phyloP scores from a whole-genome alignment of 805 yeast genomes.

The Wickerhamomyces chambardii region DNA sequence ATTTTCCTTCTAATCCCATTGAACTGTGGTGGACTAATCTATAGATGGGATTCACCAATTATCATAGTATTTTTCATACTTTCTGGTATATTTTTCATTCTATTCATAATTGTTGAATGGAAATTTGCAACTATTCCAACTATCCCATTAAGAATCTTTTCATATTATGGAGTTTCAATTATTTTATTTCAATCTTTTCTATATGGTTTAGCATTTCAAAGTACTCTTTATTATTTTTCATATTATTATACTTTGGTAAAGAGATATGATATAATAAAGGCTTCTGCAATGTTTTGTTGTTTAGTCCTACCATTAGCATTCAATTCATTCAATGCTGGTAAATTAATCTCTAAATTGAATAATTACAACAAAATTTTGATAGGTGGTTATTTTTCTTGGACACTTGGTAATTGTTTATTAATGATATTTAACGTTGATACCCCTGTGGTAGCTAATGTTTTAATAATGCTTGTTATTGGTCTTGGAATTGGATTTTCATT shows the following conservation, averaged over 20 bases:
- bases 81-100: slow-evolving; percentile 24
- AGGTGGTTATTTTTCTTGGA: slow-evolving; percentile 36
- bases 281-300: slow-evolving; percentile 15
- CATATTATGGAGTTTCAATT: slow-evolving; percentile 23
- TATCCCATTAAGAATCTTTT: slow-evolving; percentile 40
- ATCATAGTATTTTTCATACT: slow-evolving; percentile 22
- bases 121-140: slow-evolving; percentile 38
- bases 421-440: slow-evolving; percentile 22
- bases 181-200: slow-evolving; percentile 30
- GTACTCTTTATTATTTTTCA: slow-evolving; percentile 39
- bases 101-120: slow-evolving; percentile 37
- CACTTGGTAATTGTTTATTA: slow-evolving; percentile 25
- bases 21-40: slow-evolving; percentile 47
- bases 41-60: slow-evolving; percentile 32
- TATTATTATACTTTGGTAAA: slow-evolving; percentile 29
- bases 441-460: slow-evolving; percentile 21
- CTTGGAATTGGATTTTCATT: slow-evolving; percentile 28
- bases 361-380: slow-evolving; percentile 31
- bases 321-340: slow-evolving; percentile 35
- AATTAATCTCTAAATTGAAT: slow-evolving; percentile 31
- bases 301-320: slow-evolving; percentile 34
- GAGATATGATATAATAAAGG: slow-evolving; percentile 23
- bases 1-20: slow-evolving; percentile 41
- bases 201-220: slow-evolving; percentile 39
- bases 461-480: slow-evolving; percentile 27